These are phyloP conservation scores for Suillus placidus DNA, from an alignment of 768 basidiomycete genomes.

Conservation along the genomic window DNA sequence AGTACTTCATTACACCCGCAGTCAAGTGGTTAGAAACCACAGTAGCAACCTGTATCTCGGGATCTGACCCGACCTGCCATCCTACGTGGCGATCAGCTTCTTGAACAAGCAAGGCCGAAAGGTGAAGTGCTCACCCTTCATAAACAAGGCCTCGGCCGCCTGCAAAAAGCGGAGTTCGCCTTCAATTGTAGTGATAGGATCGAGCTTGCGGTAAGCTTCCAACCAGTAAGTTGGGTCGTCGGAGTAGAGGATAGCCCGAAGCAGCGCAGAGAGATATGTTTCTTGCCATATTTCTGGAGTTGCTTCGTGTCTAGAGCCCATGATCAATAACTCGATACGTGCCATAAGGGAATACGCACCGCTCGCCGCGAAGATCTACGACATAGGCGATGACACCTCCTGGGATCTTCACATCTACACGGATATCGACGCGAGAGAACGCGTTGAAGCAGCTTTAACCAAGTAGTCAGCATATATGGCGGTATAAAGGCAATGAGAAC, in stretches of 20 bases:
- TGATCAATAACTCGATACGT: background rate
- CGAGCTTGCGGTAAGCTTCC: slow-evolving; percentile 93
- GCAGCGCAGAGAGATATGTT: slow-evolving; percentile 90
- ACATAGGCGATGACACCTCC: slow-evolving; percentile 95
- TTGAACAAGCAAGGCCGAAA: background rate
- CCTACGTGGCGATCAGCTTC: slow-evolving; percentile 48
- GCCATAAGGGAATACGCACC: slow-evolving; percentile 50
- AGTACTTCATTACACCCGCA: slow-evolving; percentile 94
- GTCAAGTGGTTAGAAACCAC: slow-evolving; percentile 96
- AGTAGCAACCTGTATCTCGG: slow-evolving; percentile 98
- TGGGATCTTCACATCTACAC: slow-evolving; percentile 98
- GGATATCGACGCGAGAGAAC: slow-evolving; percentile 93
- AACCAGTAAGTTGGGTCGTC: slow-evolving; percentile 92
- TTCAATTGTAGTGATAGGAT: slow-evolving; percentile 89
- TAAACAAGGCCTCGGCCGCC: slow-evolving; percentile 85
- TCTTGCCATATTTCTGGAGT: slow-evolving; percentile 96
- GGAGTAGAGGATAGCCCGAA: slow-evolving; percentile 92
- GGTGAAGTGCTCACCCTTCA: slow-evolving; percentile 61
- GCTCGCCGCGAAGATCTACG: slow-evolving; percentile 91
- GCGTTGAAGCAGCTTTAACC: slow-evolving; percentile 88
- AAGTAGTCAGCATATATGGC: background rate
- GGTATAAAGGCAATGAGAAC: slow-evolving; percentile 22
- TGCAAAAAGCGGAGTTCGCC: slow-evolving; percentile 89
- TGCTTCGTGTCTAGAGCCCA: slow-evolving; percentile 73
- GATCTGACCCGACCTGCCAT: slow-evolving; percentile 98